A percentile compares a stretch with the other conserved stretches of the same genome.
Conservation (phyloP, 345 rosid species). For the Arabidopsis arenosa region DNA sequence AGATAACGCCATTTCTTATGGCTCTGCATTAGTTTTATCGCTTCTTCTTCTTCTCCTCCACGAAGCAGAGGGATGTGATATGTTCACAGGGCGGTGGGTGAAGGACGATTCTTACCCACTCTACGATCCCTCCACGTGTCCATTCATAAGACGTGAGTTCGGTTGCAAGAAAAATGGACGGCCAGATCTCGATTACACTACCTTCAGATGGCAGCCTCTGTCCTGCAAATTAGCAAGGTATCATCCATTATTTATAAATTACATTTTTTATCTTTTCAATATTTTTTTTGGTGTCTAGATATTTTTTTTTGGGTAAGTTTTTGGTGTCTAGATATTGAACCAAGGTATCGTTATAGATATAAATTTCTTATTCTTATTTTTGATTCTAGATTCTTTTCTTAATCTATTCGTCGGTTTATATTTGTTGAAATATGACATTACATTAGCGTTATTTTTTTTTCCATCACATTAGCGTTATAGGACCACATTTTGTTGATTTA, state of each 20-base stretch:
- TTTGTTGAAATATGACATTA: conserved; percentile 21
- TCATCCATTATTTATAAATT: not conserved
- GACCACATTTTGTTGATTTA: not conserved
- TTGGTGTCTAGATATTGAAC: too few relatives aligned
- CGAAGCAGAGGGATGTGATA: conserved; percentile 48
- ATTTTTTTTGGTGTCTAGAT: not conserved
- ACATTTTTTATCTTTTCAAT: not conserved
- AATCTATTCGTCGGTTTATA: not conserved
- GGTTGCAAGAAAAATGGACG: conserved; percentile 73
- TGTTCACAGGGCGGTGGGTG: conserved; percentile 79
- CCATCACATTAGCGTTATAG: not conserved
- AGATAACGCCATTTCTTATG: conserved; percentile 26
- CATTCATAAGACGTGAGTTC: conserved; percentile 72
- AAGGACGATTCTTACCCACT: conserved; percentile 67
- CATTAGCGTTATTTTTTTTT: not conserved
- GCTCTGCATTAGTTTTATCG: conserved; percentile 23
- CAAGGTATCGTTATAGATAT: not conserved
- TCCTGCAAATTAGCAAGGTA: conserved; percentile 64
- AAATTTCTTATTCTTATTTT: not conserved
- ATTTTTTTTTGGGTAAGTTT: too few relatives aligned
- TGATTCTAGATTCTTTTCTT: not conserved
- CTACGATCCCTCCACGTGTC: conserved; percentile 64
- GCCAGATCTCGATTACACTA: conserved; percentile 60
- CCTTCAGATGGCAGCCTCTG: conserved; percentile 77
- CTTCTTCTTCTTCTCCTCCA: conserved; percentile 26